These are phyloP conservation scores for Tetrastigma voinierianum DNA, from an alignment of 164 flowering plant species.

Conservation along the genomic window DNA sequence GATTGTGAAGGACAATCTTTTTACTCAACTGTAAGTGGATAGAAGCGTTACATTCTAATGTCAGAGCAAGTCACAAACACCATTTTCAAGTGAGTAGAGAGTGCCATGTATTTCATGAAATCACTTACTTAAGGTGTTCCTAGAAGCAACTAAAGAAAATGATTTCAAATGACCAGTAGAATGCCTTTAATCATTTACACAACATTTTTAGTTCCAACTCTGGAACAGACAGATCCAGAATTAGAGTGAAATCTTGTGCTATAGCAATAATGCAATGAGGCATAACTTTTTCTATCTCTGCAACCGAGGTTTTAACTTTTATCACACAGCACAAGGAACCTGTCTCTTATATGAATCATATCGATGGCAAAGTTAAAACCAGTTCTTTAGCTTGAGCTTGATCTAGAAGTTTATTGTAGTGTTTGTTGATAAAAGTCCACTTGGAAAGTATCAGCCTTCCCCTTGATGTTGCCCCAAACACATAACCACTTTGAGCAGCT, in stretches of 20 bases:
- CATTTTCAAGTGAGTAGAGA: conserved; percentile 31
- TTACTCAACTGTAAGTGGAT: conserved; percentile 90
- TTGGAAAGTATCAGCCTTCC: no score
- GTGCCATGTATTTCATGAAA: background rate
- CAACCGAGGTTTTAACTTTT: background rate
- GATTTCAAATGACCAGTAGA: background rate
- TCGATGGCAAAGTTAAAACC: background rate
- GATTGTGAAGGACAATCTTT: conserved; percentile 76
- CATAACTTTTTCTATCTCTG: background rate
- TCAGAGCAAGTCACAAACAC: conserved; percentile 16
- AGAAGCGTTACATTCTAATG: conserved; percentile 16
- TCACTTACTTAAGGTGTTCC: background rate
- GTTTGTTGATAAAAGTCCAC: background rate
- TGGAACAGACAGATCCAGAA: background rate
- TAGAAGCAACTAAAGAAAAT: background rate
- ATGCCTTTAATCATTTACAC: background rate
- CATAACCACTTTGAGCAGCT: conserved; percentile 2
- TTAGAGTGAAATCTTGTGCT: background rate
- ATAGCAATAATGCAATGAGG: background rate
- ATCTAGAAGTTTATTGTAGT: background rate
- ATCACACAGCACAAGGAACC: background rate
- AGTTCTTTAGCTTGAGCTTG: background rate
- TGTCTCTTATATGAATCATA: background rate
- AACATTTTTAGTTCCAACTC: background rate
- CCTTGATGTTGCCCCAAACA: background rate